Base-by-base conservation (phyloP, 1,139 yeast species). In the Candida albicans region DNA sequence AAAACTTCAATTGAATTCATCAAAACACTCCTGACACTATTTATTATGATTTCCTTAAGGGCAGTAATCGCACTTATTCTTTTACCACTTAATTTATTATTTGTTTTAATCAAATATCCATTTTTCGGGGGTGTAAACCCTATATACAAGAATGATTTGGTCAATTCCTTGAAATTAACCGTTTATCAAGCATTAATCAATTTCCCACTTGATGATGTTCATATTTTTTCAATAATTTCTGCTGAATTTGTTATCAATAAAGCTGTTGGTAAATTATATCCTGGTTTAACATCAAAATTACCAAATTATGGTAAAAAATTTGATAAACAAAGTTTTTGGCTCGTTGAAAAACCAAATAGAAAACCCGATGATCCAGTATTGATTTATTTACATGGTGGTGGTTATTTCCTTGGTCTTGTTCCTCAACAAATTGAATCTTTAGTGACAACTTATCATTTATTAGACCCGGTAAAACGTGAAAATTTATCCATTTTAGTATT, bases 311-410 rank as follows among this genome's bases (percentile, higher is more conserved):
- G 22, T 18, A 5, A 18, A 18, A 18, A 18, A 18, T 71, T 55
- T 47, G 72, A 67, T 42, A 49, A 56, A 12, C 56, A 62, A 42
- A 65, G 73, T 6, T 54, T 58, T 36, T 73, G 78, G 77, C 40
- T 73, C 9, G 67, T 59, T 6, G 67, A 67, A 47, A 62, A 61
- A 39, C 58, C 60, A 2, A 51, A 58, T 33, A 52, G 66, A 26
- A 22, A 28, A 14, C 52, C 59, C 12, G 39, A 49, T 7, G 75
- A 71, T 46, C 77, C 77, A 0, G 53, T 73, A 11, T 53, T 73
- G 14, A 54, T 73, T 27, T 73, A 61, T 49, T 49, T 58, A 11
- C 78, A 73, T 48, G 78, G 79, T 13, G 79, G 79, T 1, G 78
- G 77, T 2, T 73, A 61, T 50, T 68, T 61, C 42, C 45, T 69